Evolutionary conservation across 106 monocot species (phyloP).

Genomic region (Xerophyta viscosa): DNA sequence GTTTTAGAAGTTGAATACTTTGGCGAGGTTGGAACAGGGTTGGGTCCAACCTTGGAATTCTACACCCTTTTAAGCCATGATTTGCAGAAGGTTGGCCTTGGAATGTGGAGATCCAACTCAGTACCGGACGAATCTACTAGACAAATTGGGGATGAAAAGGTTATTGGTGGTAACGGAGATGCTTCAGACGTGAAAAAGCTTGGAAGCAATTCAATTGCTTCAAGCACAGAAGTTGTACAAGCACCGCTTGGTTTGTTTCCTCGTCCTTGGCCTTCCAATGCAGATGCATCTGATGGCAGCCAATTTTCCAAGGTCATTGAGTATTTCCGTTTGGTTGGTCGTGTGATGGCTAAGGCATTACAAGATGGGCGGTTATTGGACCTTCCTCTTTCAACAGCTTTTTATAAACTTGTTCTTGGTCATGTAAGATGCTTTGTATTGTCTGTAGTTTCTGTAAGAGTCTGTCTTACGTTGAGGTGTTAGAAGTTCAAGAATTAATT

Average conservation of each 20-base stretch:
- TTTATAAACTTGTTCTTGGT: constrained; percentile 87
- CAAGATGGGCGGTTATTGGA: constrained; percentile 94
- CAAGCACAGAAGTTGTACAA: constrained; percentile 38
- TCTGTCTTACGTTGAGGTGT: neutral
- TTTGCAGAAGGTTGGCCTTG: constrained; percentile 66
- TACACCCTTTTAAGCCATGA: constrained; percentile 98
- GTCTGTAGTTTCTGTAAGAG: neutral
- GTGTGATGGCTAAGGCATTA: constrained; percentile 88
- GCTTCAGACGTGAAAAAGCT: constrained; percentile 27
- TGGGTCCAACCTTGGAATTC: constrained; percentile 96
- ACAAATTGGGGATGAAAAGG: constrained; percentile 29
- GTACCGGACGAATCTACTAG: constrained; percentile 31
- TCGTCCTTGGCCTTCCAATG: constrained; percentile 72
- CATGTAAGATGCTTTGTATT: constrained; percentile 38
- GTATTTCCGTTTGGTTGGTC: constrained; percentile 78
- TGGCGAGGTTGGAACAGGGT: constrained; percentile 96
- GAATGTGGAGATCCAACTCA: constrained; percentile 73
- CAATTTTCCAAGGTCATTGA: constrained; percentile 68
- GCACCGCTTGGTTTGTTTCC: constrained; percentile 91
- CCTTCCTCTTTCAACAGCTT: constrained; percentile 67
- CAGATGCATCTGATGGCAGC: constrained; percentile 60
- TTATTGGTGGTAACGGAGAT: constrained; percentile 15
- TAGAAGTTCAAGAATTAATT: no score
- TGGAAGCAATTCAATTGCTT: constrained; percentile 14
- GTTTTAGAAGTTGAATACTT: constrained; percentile 99